Conservation (phyloP, 2,329 filamentous ascomycete genomes). For the Hirsutella rhossiliensis region DNA sequence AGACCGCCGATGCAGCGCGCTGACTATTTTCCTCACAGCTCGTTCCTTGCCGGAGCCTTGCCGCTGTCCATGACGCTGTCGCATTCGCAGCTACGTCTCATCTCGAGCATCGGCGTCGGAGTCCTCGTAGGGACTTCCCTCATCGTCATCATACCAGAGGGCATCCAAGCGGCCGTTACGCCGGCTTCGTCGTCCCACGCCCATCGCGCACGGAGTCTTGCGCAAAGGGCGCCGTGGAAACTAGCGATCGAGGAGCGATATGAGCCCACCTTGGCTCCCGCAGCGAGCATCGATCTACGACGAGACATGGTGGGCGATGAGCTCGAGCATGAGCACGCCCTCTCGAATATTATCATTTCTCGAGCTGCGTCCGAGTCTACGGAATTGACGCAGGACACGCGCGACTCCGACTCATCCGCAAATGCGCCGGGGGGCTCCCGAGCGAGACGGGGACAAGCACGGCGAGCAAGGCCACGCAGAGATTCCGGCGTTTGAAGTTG, state of each 20-base stretch:
- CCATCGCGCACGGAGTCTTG: slow-evolving; percentile 20
- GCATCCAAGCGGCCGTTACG: slow-evolving; percentile 77
- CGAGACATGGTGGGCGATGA: neutral
- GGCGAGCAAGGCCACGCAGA: slow-evolving; percentile 17
- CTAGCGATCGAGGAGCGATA: slow-evolving; percentile 12
- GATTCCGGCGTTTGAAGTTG: slow-evolving; percentile 65
- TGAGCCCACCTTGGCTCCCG: slow-evolving; percentile 4
- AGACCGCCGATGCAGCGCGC: neutral
- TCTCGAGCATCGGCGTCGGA: slow-evolving; percentile 90
- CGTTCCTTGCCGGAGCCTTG: slow-evolving; percentile 83
- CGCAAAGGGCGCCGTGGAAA: slow-evolving; percentile 19
- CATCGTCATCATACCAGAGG: slow-evolving; percentile 95
- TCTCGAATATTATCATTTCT: neutral
- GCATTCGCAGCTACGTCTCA: slow-evolving; percentile 72
- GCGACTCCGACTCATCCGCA: slow-evolving; percentile 1
- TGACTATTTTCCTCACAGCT: slow-evolving; percentile 42
- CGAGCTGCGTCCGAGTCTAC: neutral
- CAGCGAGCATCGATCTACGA: neutral
- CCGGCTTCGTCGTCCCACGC: slow-evolving; percentile 27
- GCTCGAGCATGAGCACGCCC: neutral
- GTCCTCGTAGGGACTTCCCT: slow-evolving; percentile 90
- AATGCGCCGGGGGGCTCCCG: slow-evolving; percentile 2
- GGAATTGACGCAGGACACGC: neutral
- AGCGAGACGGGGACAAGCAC: slow-evolving; percentile 18
- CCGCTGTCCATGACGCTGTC: slow-evolving; percentile 83